Evolutionary conservation across 345 rosid genomes (phyloP).

Genomic region (Citrus australasica): DNA sequence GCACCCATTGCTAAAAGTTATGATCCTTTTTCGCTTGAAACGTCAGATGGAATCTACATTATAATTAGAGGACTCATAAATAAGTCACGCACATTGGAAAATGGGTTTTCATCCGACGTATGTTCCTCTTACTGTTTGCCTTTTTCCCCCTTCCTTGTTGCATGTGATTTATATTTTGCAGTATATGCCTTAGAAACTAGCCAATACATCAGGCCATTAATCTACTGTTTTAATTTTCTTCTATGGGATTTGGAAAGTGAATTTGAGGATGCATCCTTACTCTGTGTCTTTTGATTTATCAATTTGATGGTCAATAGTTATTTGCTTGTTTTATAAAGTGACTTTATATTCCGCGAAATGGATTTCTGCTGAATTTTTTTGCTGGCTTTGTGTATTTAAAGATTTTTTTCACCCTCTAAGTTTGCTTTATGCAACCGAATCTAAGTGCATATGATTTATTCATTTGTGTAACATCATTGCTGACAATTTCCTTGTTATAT

Average conservation of each 20-base stretch:
- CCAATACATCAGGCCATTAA: not conserved
- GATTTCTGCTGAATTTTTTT: not conserved
- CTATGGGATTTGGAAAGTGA: not conserved
- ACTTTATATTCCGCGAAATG: not conserved
- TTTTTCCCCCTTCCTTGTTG: not conserved
- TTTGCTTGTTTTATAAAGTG: not conserved
- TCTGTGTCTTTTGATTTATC: not conserved
- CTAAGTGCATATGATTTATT: not conserved
- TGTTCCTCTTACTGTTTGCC: not conserved
- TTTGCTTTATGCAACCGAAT: not conserved
- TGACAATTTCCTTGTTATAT: not conserved
- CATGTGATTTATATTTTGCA: not conserved
- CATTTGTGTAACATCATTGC: not conserved
- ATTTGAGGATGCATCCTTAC: not conserved
- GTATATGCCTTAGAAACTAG: not conserved
- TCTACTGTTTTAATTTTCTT: not conserved
- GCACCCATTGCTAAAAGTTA: constrained; percentile 60
- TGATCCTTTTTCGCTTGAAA: constrained; percentile 61
- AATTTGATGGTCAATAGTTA: not conserved
- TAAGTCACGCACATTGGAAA: constrained; percentile 32
- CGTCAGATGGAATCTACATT: constrained; percentile 63
- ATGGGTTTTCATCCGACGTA: constrained; percentile 71
- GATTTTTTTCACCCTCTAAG: not conserved
- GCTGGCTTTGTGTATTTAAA: not conserved
- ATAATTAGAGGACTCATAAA: constrained; percentile 56